Evolutionary conservation across 495 filamentous ascomycete genomes (phyloP), one percentile per base, ranked within the genome.

Genomic region (Polyplosphaeria fusca): DNA sequence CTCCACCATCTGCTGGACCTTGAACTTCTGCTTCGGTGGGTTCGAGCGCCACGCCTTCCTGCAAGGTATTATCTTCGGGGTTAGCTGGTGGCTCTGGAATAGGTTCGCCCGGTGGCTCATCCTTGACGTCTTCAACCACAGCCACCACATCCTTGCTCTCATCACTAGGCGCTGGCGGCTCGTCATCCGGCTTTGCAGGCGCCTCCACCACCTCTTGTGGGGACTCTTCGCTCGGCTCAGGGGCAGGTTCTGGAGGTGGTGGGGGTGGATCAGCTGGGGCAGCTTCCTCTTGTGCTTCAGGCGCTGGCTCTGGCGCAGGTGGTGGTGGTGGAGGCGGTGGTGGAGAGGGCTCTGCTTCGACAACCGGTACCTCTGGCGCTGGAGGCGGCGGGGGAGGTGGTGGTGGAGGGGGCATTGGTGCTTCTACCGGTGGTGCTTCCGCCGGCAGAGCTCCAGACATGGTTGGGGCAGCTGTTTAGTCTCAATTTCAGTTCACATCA

Each of bases 401-500:
- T 32, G 52, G 43, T 47, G 4, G 5, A 24, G 46, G 54, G 4
- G 54, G 38, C 44, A 23, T 12, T 13, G 57, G 52, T 11, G 58
- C 59, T 32, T 62, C 59, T 44, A 55, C 47, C 5, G 39, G 13
- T 27, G 48, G 50, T 1, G 27, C 16, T 39, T 60, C 49, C 13
- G 30, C 27, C 11, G 47, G 38, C 23, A 47, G 52, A 4, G 24
- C 52, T 16, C 43, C 52, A 24, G 52, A 55, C 52, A 45, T 42
- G 39, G 20, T 40, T 18, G 55, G 23, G 13, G 30, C 52, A 19
- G 32, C 52, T 2, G 59, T 48, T 3, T 44, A 22, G 4, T 23
- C 58, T 61, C 12, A 32, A n/a, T 19, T 25, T 16, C 39, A 14
- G 27, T 61, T 45, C 55, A 45, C 55, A 28, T 43, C 47, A 49